These are phyloP conservation scores for Chimonanthus salicifolius DNA, from an alignment of 164 flowering plant genomes.

Conservation along the genomic window DNA sequence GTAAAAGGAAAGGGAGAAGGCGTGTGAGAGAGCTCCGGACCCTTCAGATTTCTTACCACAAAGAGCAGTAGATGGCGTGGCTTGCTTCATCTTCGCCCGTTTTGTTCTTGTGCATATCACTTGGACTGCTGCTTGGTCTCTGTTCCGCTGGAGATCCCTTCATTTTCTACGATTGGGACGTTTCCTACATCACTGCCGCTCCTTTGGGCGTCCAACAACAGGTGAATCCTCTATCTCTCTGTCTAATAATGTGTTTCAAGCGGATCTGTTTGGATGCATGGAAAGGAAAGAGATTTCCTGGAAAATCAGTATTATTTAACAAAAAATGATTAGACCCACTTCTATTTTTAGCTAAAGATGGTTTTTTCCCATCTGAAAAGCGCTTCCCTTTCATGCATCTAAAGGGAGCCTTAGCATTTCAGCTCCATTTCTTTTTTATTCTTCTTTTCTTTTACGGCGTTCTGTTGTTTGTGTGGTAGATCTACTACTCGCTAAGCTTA, in stretches of 20 bases:
- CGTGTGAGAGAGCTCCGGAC: background rate
- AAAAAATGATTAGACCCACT: no score
- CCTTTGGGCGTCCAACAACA: slow-evolving; percentile 76
- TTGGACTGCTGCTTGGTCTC: slow-evolving; percentile 4
- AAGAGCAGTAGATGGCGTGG: slow-evolving; percentile 1
- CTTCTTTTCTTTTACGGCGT: background rate
- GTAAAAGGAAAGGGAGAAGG: background rate
- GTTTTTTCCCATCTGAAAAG: background rate
- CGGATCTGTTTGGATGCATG: background rate
- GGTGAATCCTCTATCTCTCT: slow-evolving; percentile 26
- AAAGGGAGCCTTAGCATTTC: background rate
- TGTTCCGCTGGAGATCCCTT: slow-evolving; percentile 52
- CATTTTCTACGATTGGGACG: slow-evolving; percentile 38
- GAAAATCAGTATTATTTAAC: no score
- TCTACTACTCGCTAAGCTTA: background rate
- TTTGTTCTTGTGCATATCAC: background rate
- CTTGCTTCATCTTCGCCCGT: background rate
- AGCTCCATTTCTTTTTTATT: no score
- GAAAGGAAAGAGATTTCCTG: no score
- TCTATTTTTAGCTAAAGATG: background rate
- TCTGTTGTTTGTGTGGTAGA: background rate
- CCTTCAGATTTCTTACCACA: background rate
- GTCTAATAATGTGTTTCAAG: background rate
- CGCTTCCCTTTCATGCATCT: background rate
- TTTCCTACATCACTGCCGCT: slow-evolving; percentile 60